Base-by-base conservation (phyloP, 2,329 filamentous ascomycete genomes). In the Knufia fluminis region DNA sequence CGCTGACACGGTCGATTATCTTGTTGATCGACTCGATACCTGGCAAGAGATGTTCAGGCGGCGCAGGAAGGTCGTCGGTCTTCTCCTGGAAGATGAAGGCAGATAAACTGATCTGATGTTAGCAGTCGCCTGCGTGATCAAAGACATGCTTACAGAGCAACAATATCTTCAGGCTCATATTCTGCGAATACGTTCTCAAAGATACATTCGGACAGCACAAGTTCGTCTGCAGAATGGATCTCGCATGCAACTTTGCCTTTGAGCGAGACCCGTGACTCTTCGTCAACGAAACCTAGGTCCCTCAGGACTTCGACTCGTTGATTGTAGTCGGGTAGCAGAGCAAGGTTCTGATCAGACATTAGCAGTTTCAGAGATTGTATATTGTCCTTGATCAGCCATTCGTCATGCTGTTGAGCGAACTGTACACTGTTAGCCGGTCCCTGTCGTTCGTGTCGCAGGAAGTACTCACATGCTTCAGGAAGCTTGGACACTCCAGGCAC, bases 171-270 rank as follows among this genome's bases (percentile, higher is more conserved):
- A 28, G 91, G 89, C 60, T 96, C 91, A 66, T 92, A 96, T 53
- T 94, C 86, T 45, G 91, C 90, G 2, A 98, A 80, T 1, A 96
- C 88, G 60, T 98, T 98, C 68, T 98, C 92, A 16, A 98, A 81
- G 42, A 98, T 89, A 4, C 97, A 78, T 65, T 98, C 92, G 0
- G 92, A 98, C 16, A 98, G 78, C 0, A 98, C 91, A 0, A 98
- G 78, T 67, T 98, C 92, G 64, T 97, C 91, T 16, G 90, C 90
- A 0, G 91, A 96, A 68, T 97, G 92, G 52, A 98, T 91, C 71
- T 98, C 92, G 69, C 92, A 98, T 3, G 92, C 92, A 19, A 98
- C 92, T 67, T 97, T 97, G 67, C 92, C 92, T 70, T 98, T 98
- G 55, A 98, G 78, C 69, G 94, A 86, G 33, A 98, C 94, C 19